Conservation (phyloP, 257 asterid species). For the Solanum arcanum region DNA sequence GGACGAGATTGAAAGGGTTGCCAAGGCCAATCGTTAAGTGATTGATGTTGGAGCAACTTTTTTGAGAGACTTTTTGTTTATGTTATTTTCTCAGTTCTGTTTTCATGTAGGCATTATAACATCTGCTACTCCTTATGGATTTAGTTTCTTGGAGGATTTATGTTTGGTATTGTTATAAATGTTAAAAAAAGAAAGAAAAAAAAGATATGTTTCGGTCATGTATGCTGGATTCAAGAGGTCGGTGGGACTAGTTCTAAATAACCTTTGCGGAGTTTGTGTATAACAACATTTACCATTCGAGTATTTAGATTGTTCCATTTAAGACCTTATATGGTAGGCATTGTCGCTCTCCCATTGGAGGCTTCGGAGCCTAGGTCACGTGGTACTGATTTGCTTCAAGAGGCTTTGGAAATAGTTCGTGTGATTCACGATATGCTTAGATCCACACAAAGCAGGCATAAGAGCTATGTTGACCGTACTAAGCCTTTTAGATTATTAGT, state of each 20-base stretch:
- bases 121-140: too few relatives aligned
- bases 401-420: not conserved
- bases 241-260: not conserved
- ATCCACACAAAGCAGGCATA: not conserved
- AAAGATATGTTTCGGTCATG: not conserved
- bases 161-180: too few relatives aligned
- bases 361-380: not conserved
- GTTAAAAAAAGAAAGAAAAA: too few relatives aligned
- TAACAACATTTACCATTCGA: not conserved
- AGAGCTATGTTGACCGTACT: not conserved
- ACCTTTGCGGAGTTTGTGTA: not conserved
- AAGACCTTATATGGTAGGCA: not conserved
- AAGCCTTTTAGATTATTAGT: not conserved
- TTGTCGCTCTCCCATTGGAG: not conserved
- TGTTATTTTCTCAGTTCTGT: too few relatives aligned
- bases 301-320: not conserved
- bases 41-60: too few relatives aligned
- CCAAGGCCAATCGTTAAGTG: too few relatives aligned
- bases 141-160: too few relatives aligned
- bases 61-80: too few relatives aligned
- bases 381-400: too few relatives aligned
- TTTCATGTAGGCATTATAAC: too few relatives aligned
- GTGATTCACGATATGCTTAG: not conserved
- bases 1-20: too few relatives aligned
- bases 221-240: not conserved